phyloP scores from a whole-genome alignment of 1,284 basidiomycete genomes.

The Vanrija humicola region DNA sequence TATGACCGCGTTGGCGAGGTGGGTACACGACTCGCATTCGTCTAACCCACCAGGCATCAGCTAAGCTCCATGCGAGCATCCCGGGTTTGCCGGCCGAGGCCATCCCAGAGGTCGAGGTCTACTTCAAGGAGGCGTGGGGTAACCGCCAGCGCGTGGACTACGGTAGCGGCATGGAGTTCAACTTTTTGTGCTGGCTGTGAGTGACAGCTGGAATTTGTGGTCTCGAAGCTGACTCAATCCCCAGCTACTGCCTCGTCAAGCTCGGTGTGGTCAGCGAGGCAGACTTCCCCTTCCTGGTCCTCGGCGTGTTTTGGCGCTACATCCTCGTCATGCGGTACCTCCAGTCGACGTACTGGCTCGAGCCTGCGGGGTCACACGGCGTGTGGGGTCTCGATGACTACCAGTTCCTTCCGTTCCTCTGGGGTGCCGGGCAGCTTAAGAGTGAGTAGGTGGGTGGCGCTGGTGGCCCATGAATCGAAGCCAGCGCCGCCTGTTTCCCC shows the following conservation, averaged over 20 bases:
- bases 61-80: constrained; percentile 55
- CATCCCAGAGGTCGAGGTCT: constrained; percentile 66
- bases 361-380: constrained; percentile 95
- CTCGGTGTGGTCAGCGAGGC: constrained; percentile 63
- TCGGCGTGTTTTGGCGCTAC: constrained; percentile 92
- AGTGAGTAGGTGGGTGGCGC: constrained; percentile 49
- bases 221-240: not conserved
- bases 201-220: constrained; percentile 44
- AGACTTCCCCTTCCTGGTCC: constrained; percentile 75
- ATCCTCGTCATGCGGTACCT: constrained; percentile 83
- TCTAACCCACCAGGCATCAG: constrained; percentile 22
- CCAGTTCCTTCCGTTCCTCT: constrained; percentile 92
- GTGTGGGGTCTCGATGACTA: constrained; percentile 99
- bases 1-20: constrained; percentile 77
- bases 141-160: constrained; percentile 92
- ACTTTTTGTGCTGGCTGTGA: constrained; percentile 95
- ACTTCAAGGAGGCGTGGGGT: constrained; percentile 88
- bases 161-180: constrained; percentile 97
- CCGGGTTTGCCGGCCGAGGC: constrained; percentile 60
- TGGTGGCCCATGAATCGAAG: not conserved
- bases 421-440: constrained; percentile 69
- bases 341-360: constrained; percentile 94
- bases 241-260: constrained; percentile 73
- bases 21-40: constrained; percentile 18
- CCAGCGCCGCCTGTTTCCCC: not conserved